Evolutionary conservation across 2,329 filamentous ascomycete genomes (phyloP).

Genomic region (Aspergillus sp.): DNA sequence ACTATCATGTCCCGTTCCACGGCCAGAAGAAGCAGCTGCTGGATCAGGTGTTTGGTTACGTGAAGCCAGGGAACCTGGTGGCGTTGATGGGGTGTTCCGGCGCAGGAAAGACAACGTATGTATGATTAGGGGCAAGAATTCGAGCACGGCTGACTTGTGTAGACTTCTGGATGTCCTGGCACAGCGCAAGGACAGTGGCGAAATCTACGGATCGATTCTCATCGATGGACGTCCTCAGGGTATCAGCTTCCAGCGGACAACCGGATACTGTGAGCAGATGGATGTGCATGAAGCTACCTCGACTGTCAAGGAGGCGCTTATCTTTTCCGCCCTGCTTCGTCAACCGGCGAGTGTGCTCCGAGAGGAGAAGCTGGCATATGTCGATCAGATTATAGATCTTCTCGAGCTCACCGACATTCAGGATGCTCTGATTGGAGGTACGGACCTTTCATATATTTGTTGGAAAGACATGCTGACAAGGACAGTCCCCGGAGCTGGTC

Average conservation of each 20-base stretch:
- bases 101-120: constrained; percentile 53
- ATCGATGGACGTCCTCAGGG: constrained; percentile 43
- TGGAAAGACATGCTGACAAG: constrained; percentile 8
- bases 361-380: constrained; percentile 62
- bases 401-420: constrained; percentile 64
- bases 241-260: constrained; percentile 48
- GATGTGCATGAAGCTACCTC: constrained; percentile 63
- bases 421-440: constrained; percentile 59
- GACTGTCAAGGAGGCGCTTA: constrained; percentile 62
- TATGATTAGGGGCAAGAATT: background rate
- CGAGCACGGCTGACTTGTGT: constrained; percentile 1
- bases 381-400: constrained; percentile 62
- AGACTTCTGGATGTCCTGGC: constrained; percentile 45
- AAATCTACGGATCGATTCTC: constrained; percentile 40
- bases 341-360: constrained; percentile 54
- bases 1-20: constrained; percentile 59
- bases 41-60: constrained; percentile 65
- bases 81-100: constrained; percentile 82
- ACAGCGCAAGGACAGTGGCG: constrained; percentile 43
- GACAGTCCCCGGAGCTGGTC: constrained; percentile 50
- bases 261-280: constrained; percentile 58
- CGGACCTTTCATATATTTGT: background rate
- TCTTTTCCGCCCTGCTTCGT: constrained; percentile 62
- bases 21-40: constrained; percentile 49
- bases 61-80: constrained; percentile 71